Conservation (phyloP, 345 rosid genomes). For the Citrus sinensis region DVS_A1.0 CM039167.1:21522501-21523000, state of each 20-base stretch:
- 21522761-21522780: constrained; percentile 54
- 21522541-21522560: constrained; percentile 63
- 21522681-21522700: constrained; percentile 44
- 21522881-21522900: neutral
- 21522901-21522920: neutral
- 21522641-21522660: constrained; percentile 17
- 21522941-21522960: neutral
- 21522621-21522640: constrained; percentile 43
- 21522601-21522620: constrained; percentile 74
- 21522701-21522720: constrained; percentile 82
- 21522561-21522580: constrained; percentile 81
- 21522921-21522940: neutral
- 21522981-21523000: neutral
- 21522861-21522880: neutral
- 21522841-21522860: neutral
- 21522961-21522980: neutral
- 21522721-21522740: constrained; percentile 90
- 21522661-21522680: constrained; percentile 23
- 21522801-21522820: constrained; percentile 96
- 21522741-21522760: constrained; percentile 85
- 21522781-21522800: constrained; percentile 44
- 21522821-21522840: constrained; percentile 54
- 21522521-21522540: constrained; percentile 43
- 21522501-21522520: constrained; percentile 35
- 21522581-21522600: constrained; percentile 73